Evolutionary conservation across 129 eudicot genomes (phyloP).

Genomic region (Daucus carota): DH1_v3.0 NC_030386.2:22987001-22987500

Average conservation of each 20-base stretch:
- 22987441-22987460: no score
- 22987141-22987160: background rate
- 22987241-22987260: background rate
- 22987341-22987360: background rate
- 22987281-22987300: no score
- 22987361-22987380: background rate
- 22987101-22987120: background rate
- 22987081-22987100: background rate
- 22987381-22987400: background rate
- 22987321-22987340: background rate
- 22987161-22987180: background rate
- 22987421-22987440: no score
- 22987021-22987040: background rate
- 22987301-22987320: background rate
- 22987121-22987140: background rate
- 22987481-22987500: no score
- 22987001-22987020: slow-evolving; percentile 1
- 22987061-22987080: background rate
- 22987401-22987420: no score
- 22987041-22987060: background rate
- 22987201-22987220: background rate
- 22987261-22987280: background rate
- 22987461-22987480: no score
- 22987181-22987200: background rate
- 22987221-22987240: background rate